Evolutionary conservation across 768 basidiomycete species (phyloP), one percentile per base, ranked within the genome.

Genomic region (Pleurotus eryngii): DNA sequence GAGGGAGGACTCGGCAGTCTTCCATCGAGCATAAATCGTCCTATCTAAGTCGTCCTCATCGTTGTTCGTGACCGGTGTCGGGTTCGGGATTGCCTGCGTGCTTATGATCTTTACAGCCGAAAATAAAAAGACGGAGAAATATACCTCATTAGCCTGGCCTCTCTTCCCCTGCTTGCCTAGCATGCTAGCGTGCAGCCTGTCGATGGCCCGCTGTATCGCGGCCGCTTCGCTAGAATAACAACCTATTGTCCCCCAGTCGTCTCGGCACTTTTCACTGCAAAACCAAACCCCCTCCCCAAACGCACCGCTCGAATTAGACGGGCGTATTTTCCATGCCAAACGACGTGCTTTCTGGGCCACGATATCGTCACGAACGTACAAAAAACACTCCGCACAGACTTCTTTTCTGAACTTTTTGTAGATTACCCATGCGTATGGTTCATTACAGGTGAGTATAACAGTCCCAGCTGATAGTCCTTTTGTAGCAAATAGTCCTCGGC

Each of bases 381-480:
- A 75, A 64, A 85, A 87, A 68, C 87, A 89, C 64, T 80, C 72
- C 8, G 77, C 81, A 61, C 86, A 89, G 47, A 86, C 84, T 65
- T 87, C 86, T 65, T 81, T 84, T 40, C 84, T 76, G 61, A 86
- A 88, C 59, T 80, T 79, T 63, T 78, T 82, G 67, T 81, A 81
- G 50, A 89, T 74, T 35, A 84, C 83, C 49, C 75, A 76, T 0
- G 80, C 76, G 63, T 83, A 86, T 1, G 87, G 86, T 4, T 68
- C 68, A 48, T 72, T 58, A 56, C 78, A 78, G 20, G 69, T 68
- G 54, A 80, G 71, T 43, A 86, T 65, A 22, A 72, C 70, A 7
- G 78, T 77, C 51, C 75, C 74, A 40, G 74, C 71, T 3, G 72
- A 69, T 55, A 84, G 77, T 39, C 66, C 55, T 30, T 66, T 61